Conservation (phyloP, 208 protist species). For the Balamuthia mandrillaris region DNA sequence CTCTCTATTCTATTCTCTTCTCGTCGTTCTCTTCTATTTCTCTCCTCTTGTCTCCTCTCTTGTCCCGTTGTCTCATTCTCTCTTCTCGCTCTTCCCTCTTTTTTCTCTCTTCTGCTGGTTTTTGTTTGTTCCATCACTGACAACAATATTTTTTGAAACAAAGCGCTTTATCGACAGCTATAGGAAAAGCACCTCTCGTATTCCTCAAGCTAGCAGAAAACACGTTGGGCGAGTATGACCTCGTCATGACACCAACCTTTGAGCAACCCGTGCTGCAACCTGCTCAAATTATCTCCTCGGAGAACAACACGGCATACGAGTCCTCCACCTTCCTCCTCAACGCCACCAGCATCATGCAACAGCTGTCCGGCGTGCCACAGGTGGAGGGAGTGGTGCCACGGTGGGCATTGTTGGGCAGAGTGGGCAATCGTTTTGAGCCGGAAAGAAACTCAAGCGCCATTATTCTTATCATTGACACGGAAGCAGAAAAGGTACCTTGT, state of each 20-base stretch:
- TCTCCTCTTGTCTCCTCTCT: neutral
- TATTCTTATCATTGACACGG: constrained; percentile 76
- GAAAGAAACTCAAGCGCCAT: constrained; percentile 45
- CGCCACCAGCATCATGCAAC: neutral
- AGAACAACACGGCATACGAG: too few species aligned
- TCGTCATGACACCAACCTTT: too few species aligned
- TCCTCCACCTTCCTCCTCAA: constrained; percentile 22
- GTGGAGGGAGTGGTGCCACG: neutral
- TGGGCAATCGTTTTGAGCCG: constrained; percentile 32
- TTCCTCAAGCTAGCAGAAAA: constrained; percentile 49
- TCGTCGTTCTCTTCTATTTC: neutral
- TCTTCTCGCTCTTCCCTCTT: too few species aligned
- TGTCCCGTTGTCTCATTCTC: too few species aligned
- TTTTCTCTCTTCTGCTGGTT: too few species aligned
- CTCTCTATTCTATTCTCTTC: neutral
- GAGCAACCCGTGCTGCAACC: too few species aligned
- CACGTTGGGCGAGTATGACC: constrained; percentile 41
- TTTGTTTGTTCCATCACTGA: too few species aligned
- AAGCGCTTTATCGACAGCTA: neutral
- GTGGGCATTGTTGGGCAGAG: constrained; percentile 28
- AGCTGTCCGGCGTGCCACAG: neutral
- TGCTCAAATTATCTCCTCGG: too few species aligned
- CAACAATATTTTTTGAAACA: too few species aligned
- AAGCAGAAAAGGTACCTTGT: constrained; percentile 65
- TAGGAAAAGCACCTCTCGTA: constrained; percentile 32